Percentiles rank a stretch among this genome's conserved stretches.
Evolutionary conservation across 768 basidiomycete genomes (phyloP).

Genomic region (Amylocystis lapponica): DNA sequence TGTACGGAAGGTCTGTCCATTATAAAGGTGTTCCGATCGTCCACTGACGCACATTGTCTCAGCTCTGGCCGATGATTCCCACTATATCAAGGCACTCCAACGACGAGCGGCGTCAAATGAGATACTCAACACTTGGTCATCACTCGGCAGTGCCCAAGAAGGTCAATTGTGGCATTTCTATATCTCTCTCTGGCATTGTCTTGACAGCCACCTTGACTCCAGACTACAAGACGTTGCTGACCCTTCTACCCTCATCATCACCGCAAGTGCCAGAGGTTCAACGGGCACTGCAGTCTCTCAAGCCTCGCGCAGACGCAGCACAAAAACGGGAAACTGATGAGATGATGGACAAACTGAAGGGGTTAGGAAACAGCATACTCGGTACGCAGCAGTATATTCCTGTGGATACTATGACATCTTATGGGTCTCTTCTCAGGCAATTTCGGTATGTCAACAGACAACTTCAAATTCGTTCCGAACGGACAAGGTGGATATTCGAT

Average conservation of each 20-base stretch:
- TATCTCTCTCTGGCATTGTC: not conserved
- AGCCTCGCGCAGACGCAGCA: slow-evolving; percentile 64
- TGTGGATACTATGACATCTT: not conserved
- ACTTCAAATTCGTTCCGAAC: slow-evolving; percentile 94
- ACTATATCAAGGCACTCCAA: slow-evolving; percentile 83
- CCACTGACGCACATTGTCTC: not conserved
- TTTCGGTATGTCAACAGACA: slow-evolving; percentile 92
- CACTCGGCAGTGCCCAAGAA: slow-evolving; percentile 76
- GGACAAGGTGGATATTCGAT: slow-evolving; percentile 95
- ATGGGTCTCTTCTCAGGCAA: slow-evolving; percentile 46
- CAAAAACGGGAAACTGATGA: slow-evolving; percentile 86
- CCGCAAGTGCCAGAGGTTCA: slow-evolving; percentile 43
- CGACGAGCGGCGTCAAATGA: slow-evolving; percentile 87
- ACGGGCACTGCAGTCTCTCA: slow-evolving; percentile 46
- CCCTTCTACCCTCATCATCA: slow-evolving; percentile 53
- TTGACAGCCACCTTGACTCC: not conserved
- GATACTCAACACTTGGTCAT: slow-evolving; percentile 73
- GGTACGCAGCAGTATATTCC: slow-evolving; percentile 40
- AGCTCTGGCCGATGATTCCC: slow-evolving; percentile 85
- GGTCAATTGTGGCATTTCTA: slow-evolving; percentile 41
- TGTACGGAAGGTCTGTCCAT: slow-evolving; percentile 62
- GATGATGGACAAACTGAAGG: slow-evolving; percentile 91
- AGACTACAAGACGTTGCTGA: slow-evolving; percentile 79
- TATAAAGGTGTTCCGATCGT: not conserved
- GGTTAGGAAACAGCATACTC: slow-evolving; percentile 83